phyloP scores from a whole-genome alignment of 768 basidiomycete genomes.

The Suillus placidus region DNA sequence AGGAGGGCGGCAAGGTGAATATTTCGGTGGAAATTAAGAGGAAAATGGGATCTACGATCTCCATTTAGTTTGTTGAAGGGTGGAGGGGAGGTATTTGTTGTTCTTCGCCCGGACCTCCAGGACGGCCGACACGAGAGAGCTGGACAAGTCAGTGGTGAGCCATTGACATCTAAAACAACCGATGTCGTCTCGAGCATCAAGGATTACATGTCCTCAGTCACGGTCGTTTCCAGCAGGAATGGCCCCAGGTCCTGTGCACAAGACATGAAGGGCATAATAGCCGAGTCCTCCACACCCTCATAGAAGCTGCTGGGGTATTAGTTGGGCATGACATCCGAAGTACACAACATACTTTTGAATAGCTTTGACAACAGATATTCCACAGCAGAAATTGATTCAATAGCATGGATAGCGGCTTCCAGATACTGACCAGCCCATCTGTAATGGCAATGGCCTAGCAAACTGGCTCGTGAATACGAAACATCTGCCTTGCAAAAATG shows the following conservation, averaged over 20 bases:
- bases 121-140: slow-evolving; percentile 63
- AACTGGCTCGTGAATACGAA: slow-evolving; percentile 96
- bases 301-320: slow-evolving; percentile 60
- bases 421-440: slow-evolving; percentile 85
- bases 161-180: slow-evolving; percentile 78
- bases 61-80: background rate
- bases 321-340: background rate
- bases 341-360: slow-evolving; percentile 77
- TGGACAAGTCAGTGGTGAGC: slow-evolving; percentile 68
- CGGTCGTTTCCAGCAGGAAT: slow-evolving; percentile 75
- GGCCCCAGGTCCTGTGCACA: slow-evolving; percentile 81
- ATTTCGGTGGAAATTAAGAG: slow-evolving; percentile 85
- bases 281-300: slow-evolving; percentile 57
- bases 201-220: slow-evolving; percentile 85
- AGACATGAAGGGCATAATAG: slow-evolving; percentile 63
- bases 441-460: slow-evolving; percentile 67
- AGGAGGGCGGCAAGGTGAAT: slow-evolving; percentile 66
- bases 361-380: slow-evolving; percentile 92
- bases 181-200: slow-evolving; percentile 86
- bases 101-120: slow-evolving; percentile 87
- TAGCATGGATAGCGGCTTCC: slow-evolving; percentile 81
- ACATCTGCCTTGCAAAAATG: slow-evolving; percentile 92
- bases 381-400: slow-evolving; percentile 70
- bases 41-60: slow-evolving; percentile 78
- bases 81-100: slow-evolving; percentile 45